Evolutionary conservation across 345 rosid genomes (phyloP).

Genomic region (Microcos paniculata): DNA sequence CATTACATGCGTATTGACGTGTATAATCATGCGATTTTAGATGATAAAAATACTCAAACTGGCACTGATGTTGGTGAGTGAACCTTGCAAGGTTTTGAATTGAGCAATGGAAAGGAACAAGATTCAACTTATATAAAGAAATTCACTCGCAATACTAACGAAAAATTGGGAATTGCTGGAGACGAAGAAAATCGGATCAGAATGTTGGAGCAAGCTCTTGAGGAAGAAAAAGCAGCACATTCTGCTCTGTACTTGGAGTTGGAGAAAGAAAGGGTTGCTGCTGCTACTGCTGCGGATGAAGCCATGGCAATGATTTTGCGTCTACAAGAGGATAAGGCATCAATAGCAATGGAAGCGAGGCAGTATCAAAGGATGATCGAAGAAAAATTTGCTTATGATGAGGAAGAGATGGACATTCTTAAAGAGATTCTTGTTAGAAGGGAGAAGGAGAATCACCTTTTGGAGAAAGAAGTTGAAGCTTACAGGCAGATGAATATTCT

Average conservation of each 20-base stretch:
- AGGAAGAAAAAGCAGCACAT: conserved; percentile 47
- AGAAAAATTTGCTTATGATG: conserved; percentile 77
- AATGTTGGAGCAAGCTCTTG: conserved; percentile 50
- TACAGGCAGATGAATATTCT: conserved; percentile 49
- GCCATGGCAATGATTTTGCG: conserved; percentile 90
- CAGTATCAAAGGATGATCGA: conserved; percentile 87
- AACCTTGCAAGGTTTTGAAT: conserved; percentile 26
- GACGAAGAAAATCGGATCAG: conserved; percentile 35
- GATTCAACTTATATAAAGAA: conserved; percentile 31
- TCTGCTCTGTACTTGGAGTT: conserved; percentile 57
- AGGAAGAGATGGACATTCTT: conserved; percentile 81
- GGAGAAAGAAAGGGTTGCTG: conserved; percentile 82
- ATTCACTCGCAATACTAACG: conserved; percentile 1
- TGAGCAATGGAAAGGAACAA: conserved; percentile 13
- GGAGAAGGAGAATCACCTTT: conserved; percentile 73
- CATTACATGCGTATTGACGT: conserved; percentile 19
- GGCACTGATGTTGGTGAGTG: conserved; percentile 24
- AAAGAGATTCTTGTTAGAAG: conserved; percentile 76
- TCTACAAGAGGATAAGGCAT: conserved; percentile 80
- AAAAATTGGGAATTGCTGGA: conserved; percentile 9
- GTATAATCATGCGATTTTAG: conserved; percentile 27
- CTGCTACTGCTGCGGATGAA: conserved; percentile 87
- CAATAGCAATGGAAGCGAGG: conserved; percentile 80
- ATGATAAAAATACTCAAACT: conserved; percentile 25
- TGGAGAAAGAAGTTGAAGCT: conserved; percentile 78